Conservation (phyloP, 305 asterid genomes). For the Fraxinus latifolia region DNA sequence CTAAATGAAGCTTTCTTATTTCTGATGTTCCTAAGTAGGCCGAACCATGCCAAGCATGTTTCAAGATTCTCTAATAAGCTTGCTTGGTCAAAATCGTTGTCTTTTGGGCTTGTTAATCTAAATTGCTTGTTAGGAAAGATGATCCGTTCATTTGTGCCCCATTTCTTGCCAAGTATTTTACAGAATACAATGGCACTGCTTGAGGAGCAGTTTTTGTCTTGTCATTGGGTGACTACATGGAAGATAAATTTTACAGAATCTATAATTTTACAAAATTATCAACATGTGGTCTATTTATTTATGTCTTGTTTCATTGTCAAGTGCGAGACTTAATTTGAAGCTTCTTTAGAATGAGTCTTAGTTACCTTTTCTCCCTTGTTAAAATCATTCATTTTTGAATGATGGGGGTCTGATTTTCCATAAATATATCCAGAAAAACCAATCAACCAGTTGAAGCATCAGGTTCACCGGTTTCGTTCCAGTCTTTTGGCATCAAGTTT, state of each 20-base stretch:
- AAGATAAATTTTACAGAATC: background rate
- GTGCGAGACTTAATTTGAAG: background rate
- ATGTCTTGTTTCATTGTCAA: background rate
- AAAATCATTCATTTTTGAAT: background rate
- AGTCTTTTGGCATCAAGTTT: background rate
- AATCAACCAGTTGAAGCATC: background rate
- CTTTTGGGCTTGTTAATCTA: conserved; percentile 8
- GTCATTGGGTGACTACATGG: background rate
- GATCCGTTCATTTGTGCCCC: conserved; percentile 12
- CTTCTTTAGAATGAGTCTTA: background rate
- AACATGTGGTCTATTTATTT: background rate
- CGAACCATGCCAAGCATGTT: background rate
- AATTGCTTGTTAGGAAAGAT: conserved; percentile 18
- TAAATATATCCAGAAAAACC: background rate
- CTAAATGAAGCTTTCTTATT: background rate
- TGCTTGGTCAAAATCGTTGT: background rate
- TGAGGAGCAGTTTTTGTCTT: background rate
- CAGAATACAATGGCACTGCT: conserved; percentile 3
- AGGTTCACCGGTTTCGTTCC: background rate
- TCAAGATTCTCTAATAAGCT: background rate
- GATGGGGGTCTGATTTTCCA: background rate
- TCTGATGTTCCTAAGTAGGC: background rate
- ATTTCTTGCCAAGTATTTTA: conserved; percentile 7
- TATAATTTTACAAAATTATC: background rate
- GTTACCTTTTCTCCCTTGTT: background rate